Evolutionary conservation across 1,139 yeast species (phyloP).

Genomic region (Magnusiomyces clavatus): DNA sequence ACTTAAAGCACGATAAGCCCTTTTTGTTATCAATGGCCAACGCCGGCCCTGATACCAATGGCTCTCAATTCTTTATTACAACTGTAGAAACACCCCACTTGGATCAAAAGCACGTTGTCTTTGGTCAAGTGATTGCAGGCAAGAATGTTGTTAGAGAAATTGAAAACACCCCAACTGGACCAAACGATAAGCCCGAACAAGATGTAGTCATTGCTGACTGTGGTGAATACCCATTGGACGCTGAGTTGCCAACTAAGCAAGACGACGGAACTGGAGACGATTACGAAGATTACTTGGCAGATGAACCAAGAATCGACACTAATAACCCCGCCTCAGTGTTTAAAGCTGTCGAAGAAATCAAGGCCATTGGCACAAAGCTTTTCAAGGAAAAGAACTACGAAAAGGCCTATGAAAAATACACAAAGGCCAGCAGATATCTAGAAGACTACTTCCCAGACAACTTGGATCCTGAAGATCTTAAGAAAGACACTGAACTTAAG

Average conservation of each 20-base stretch:
- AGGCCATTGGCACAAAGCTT: constrained; percentile 68
- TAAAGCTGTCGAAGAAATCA: constrained; percentile 57
- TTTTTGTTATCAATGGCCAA: constrained; percentile 93
- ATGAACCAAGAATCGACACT: constrained; percentile 59
- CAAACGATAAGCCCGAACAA: constrained; percentile 53
- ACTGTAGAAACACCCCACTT: constrained; percentile 79
- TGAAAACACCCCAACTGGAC: constrained; percentile 54
- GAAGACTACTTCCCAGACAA: constrained; percentile 60
- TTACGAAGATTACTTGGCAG: constrained; percentile 70
- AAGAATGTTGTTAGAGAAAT: constrained; percentile 70
- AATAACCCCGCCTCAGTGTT: constrained; percentile 56
- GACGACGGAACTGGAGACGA: constrained; percentile 84
- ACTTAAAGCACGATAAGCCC: constrained; percentile 69
- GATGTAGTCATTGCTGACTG: constrained; percentile 69
- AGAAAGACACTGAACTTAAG: constrained; percentile 42
- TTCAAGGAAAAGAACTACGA: constrained; percentile 44
- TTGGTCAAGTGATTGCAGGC: constrained; percentile 82
- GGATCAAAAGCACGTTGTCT: constrained; percentile 93
- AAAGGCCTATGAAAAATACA: constrained; percentile 58
- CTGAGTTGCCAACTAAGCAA: constrained; percentile 22
- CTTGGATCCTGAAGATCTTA: constrained; percentile 38
- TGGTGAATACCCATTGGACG: constrained; percentile 65
- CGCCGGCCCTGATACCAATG: constrained; percentile 92
- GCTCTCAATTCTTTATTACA: constrained; percentile 86
- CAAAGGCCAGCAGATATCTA: constrained; percentile 60